phyloP scores from a whole-genome alignment of 1,139 yeast species.

The Blastobotrys raffinosifermentans region DNA sequence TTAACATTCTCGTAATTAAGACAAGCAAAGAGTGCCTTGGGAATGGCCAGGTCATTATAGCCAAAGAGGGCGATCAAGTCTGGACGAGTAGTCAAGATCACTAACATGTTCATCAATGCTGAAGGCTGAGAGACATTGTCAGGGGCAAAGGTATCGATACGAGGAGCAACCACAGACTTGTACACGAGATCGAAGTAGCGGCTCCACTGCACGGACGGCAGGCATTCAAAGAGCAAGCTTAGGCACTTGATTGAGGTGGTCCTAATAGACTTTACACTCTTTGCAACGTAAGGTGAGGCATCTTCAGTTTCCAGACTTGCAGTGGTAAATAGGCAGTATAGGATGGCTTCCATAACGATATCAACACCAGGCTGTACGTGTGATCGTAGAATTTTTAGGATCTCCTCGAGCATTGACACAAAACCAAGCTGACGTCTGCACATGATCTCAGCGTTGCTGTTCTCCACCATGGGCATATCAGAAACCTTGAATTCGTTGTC shows the following conservation, averaged over 20 bases:
- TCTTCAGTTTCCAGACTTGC: slow-evolving; percentile 33
- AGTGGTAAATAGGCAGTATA: slow-evolving; percentile 46
- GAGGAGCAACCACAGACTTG: slow-evolving; percentile 52
- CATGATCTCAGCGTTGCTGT: slow-evolving; percentile 17
- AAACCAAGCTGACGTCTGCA: slow-evolving; percentile 61
- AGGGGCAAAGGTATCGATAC: slow-evolving; percentile 58
- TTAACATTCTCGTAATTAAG: slow-evolving; percentile 54
- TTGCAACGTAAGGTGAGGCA: slow-evolving; percentile 20
- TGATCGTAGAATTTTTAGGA: slow-evolving; percentile 58
- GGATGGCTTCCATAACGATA: slow-evolving; percentile 52
- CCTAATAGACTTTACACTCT: slow-evolving; percentile 29
- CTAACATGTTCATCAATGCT: slow-evolving; percentile 62
- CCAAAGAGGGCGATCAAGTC: slow-evolving; percentile 44
- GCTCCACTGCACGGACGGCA: slow-evolving; percentile 42
- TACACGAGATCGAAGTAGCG: slow-evolving; percentile 48
- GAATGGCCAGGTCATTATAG: slow-evolving; percentile 46
- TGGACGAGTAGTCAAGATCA: slow-evolving; percentile 52
- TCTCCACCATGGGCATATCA: slow-evolving; percentile 10
- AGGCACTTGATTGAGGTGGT: slow-evolving; percentile 32
- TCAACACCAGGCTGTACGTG: slow-evolving; percentile 47
- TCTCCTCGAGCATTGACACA: slow-evolving; percentile 58
- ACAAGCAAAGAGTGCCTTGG: slow-evolving; percentile 49
- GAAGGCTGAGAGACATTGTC: slow-evolving; percentile 85
- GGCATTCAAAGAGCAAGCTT: slow-evolving; percentile 23
- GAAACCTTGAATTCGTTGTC: slow-evolving; percentile 14